A percentile compares a stretch with the other conserved stretches of the same genome.
Evolutionary conservation across 352 stramenopile genomes (phyloP).

Genomic region (Blastocystis sp.): DNA sequence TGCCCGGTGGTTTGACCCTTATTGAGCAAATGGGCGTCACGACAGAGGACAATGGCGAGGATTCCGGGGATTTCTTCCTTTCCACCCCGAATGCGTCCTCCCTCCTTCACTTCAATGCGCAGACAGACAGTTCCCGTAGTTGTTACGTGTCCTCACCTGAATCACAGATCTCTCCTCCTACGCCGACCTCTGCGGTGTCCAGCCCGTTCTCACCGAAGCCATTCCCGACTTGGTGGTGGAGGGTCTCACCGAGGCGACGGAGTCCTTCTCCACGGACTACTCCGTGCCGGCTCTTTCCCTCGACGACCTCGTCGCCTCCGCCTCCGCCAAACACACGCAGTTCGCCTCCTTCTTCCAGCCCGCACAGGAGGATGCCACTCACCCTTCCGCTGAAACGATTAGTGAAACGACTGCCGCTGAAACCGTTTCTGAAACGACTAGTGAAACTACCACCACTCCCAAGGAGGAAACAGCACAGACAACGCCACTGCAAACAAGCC

Average conservation of each 20-base stretch:
- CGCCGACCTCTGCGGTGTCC: too few species aligned
- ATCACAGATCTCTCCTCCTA: neutral
- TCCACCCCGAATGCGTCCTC: neutral
- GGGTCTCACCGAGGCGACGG: neutral
- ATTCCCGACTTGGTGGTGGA: neutral
- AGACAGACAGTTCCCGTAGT: neutral
- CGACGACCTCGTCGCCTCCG: neutral
- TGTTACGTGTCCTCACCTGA: neutral
- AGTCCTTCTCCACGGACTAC: neutral
- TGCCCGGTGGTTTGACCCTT: conserved; percentile 29
- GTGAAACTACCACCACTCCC: neutral
- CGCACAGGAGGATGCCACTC: too few species aligned
- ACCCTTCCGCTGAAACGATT: too few species aligned
- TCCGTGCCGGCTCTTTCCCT: neutral
- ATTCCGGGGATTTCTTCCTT: neutral
- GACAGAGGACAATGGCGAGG: neutral
- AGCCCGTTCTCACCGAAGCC: conserved; percentile 2
- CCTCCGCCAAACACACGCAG: neutral
- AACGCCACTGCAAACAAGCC: neutral
- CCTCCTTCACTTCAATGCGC: neutral
- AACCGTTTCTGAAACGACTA: neutral
- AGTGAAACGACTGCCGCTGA: neutral
- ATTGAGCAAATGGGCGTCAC: neutral
- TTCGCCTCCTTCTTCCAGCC: neutral
- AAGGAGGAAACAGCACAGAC: neutral